Percentiles rank a stretch among this genome's conserved stretches.
Evolutionary conservation across 78 protist species (phyloP).

Genomic region (Speleostelium caveatum): DNA sequence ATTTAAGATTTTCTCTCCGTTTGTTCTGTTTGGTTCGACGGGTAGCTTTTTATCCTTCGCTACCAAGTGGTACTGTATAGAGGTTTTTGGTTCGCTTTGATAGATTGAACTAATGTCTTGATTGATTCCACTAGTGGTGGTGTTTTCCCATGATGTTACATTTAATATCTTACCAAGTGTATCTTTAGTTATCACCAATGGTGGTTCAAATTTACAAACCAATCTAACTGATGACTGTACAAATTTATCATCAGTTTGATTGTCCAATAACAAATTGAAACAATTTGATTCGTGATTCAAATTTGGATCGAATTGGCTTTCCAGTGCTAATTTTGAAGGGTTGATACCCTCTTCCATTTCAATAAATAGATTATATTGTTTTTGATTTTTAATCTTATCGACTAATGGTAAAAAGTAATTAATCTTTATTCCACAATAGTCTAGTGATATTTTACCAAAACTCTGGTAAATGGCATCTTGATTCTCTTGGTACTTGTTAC

Average conservation of each 20-base stretch:
- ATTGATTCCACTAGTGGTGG: background rate
- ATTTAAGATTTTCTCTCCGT: background rate
- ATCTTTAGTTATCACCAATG: slow-evolving; percentile 8
- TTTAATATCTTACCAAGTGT: slow-evolving; percentile 10
- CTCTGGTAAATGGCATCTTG: slow-evolving; percentile 1
- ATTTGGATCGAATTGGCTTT: no score
- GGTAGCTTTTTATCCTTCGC: background rate
- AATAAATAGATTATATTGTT: background rate
- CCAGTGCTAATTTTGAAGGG: slow-evolving; percentile 7
- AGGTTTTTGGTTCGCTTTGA: background rate
- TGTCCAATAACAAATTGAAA: slow-evolving; percentile 3
- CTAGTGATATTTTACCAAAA: slow-evolving; percentile 42
- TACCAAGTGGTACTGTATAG: background rate
- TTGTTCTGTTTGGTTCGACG: background rate
- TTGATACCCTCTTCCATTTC: slow-evolving; percentile 26
- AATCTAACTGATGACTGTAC: slow-evolving; percentile 42
- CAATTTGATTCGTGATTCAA: no score
- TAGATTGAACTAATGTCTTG: background rate
- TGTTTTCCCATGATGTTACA: background rate
- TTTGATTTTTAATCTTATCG: background rate
- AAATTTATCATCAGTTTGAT: background rate
- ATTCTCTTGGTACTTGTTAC: slow-evolving; percentile 7
- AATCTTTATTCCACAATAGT: slow-evolving; percentile 41
- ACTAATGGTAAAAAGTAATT: slow-evolving; percentile 15
- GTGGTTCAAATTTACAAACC: slow-evolving; percentile 20